These are phyloP conservation scores for Petrea volubilis DNA, from an alignment of 257 asterid genomes.

Conservation along the genomic window DNA sequence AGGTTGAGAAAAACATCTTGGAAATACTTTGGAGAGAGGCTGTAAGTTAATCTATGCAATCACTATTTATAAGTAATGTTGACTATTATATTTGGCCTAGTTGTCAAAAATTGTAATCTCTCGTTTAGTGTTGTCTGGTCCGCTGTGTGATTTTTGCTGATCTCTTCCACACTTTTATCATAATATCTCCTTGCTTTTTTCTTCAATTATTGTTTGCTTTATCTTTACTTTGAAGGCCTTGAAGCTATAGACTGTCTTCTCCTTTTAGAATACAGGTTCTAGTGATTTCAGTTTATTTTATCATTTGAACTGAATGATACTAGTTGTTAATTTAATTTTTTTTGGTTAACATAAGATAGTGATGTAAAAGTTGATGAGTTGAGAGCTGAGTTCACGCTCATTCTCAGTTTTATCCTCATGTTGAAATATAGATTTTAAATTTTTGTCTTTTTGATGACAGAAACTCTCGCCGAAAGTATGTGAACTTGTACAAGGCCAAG, in stretches of 20 bases:
- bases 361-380: constrained; percentile 5
- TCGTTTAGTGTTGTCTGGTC: background rate
- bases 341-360: background rate
- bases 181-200: background rate
- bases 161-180: background rate
- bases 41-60: constrained; percentile 58
- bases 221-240: background rate
- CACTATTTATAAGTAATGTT: constrained; percentile 11
- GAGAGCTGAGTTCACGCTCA: background rate
- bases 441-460: constrained; percentile 44
- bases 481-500: constrained; percentile 79
- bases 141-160: background rate
- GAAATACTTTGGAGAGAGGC: constrained; percentile 90
- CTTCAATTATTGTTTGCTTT: constrained; percentile 5
- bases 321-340: background rate
- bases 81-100: constrained; percentile 15
- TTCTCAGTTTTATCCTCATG: background rate
- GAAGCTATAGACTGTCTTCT: background rate
- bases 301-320: background rate
- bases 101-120: constrained; percentile 6
- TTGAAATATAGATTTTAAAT: constrained; percentile 14
- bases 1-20: constrained; percentile 86
- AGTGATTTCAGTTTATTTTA: background rate
- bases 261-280: constrained; percentile 7
- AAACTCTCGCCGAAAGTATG: constrained; percentile 74